phyloP scores from a whole-genome alignment of 768 basidiomycete species.

The Suillus placidus region DNA sequence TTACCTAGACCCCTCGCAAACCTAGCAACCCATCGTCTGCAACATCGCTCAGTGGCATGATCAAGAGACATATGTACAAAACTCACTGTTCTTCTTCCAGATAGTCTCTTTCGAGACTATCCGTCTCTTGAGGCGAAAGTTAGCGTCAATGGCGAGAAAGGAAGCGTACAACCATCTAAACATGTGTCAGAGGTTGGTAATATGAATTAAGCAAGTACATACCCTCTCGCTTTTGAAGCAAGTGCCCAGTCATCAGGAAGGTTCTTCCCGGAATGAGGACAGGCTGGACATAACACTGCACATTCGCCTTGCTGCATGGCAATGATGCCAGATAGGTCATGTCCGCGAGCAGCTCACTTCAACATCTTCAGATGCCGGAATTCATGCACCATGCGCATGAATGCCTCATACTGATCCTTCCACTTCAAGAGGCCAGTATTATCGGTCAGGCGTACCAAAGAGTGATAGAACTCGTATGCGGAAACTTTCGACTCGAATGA shows the following conservation, averaged over 20 bases:
- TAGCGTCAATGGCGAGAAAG: too few relatives aligned
- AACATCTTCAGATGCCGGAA: background rate
- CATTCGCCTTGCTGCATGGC: slow-evolving; percentile 27
- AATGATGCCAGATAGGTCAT: slow-evolving; percentile 20
- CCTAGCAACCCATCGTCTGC: too few relatives aligned
- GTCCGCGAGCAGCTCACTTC: slow-evolving; percentile 18
- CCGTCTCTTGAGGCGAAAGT: too few relatives aligned
- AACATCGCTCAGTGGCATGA: too few relatives aligned
- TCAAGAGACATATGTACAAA: too few relatives aligned
- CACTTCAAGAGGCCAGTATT: slow-evolving; percentile 9
- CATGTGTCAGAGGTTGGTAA: background rate
- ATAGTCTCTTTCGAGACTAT: too few relatives aligned
- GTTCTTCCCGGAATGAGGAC: slow-evolving; percentile 30
- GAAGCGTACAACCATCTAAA: slow-evolving; percentile 17
- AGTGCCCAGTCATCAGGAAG: slow-evolving; percentile 22
- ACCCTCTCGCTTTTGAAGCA: background rate
- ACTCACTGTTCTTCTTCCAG: too few relatives aligned
- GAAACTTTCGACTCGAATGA: slow-evolving; percentile 31
- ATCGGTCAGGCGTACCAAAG: slow-evolving; percentile 19
- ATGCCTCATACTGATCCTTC: slow-evolving; percentile 16
- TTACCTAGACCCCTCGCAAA: too few relatives aligned
- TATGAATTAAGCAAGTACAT: background rate
- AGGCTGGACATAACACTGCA: slow-evolving; percentile 28
- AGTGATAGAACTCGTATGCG: slow-evolving; percentile 25
- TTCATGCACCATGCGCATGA: slow-evolving; percentile 4